Evolutionary conservation across 2,329 filamentous ascomycete species (phyloP).

Genomic region (Salinomyces thailandicus): DNA sequence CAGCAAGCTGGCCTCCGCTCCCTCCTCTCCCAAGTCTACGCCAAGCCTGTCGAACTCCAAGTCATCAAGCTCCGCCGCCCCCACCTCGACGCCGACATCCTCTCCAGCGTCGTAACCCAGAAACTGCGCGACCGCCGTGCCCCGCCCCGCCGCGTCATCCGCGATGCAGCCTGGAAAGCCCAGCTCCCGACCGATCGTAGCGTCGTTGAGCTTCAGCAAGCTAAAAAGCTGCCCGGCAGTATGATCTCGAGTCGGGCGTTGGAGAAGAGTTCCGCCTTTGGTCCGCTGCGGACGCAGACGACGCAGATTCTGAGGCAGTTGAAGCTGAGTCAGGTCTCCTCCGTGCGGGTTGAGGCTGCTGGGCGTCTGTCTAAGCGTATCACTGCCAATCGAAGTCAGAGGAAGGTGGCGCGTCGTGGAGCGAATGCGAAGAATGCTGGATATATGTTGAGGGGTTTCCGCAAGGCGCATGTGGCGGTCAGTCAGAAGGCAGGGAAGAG

Average conservation of each 20-base stretch:
- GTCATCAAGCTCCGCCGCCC: slow-evolving; percentile 19
- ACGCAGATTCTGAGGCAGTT: slow-evolving; percentile 16
- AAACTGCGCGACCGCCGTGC: slow-evolving; percentile 18
- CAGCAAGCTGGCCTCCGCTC: slow-evolving; percentile 13
- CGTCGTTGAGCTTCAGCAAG: slow-evolving; percentile 17
- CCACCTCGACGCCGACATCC: slow-evolving; percentile 23
- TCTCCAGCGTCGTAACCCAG: slow-evolving; percentile 21
- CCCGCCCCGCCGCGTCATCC: slow-evolving; percentile 21
- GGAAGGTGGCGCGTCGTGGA: slow-evolving; percentile 22
- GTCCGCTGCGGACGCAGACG: slow-evolving; percentile 15
- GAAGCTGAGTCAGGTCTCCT: slow-evolving; percentile 20
- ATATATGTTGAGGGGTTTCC: slow-evolving; percentile 19
- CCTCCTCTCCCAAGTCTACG: slow-evolving; percentile 17
- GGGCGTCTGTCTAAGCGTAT: slow-evolving; percentile 26
- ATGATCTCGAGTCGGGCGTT: slow-evolving; percentile 8
- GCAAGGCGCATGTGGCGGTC: slow-evolving; percentile 19
- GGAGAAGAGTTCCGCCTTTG: slow-evolving; percentile 10
- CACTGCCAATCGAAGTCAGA: slow-evolving; percentile 22
- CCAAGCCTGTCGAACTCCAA: slow-evolving; percentile 23
- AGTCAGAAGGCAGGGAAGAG: slow-evolving; percentile 21
- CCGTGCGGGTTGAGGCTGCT: slow-evolving; percentile 21
- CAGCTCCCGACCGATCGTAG: slow-evolving; percentile 18
- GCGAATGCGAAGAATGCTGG: slow-evolving; percentile 19
- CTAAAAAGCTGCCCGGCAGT: slow-evolving; percentile 12
- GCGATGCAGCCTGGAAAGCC: slow-evolving; percentile 24